Evolutionary conservation across 345 rosid species (phyloP).

Genomic region (Rhizophora apiculata): DNA sequence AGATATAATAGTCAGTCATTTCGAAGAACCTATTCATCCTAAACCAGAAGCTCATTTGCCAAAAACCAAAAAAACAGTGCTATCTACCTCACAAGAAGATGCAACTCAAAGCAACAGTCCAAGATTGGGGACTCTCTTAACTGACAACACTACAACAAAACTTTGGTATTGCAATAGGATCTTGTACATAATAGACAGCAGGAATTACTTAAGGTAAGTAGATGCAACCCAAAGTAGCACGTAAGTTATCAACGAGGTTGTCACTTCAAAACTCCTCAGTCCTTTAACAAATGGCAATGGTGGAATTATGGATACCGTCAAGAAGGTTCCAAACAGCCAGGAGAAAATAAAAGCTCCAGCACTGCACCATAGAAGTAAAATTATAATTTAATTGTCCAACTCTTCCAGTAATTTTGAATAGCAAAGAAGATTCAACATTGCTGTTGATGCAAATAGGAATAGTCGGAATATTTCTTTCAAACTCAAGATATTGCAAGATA

Average conservation of each 20-base stretch:
- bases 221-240: constrained; percentile 81
- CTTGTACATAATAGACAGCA: not conserved
- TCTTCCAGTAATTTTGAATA: constrained; percentile 6
- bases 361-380: constrained; percentile 45
- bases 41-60: not conserved
- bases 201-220: constrained; percentile 59
- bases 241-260: constrained; percentile 73
- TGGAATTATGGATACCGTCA: constrained; percentile 88
- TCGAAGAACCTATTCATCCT: constrained; percentile 7
- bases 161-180: constrained; percentile 2
- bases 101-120: not conserved
- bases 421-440: constrained; percentile 1
- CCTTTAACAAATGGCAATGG: constrained; percentile 68
- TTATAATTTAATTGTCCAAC: constrained; percentile 4
- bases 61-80: not conserved
- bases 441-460: not conserved
- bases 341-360: constrained; percentile 72
- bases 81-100: not conserved
- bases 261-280: constrained; percentile 75
- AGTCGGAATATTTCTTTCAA: not conserved
- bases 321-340: constrained; percentile 91
- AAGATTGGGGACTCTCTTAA: not conserved
- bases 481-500: not conserved
- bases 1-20: not conserved
- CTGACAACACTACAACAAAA: constrained; percentile 9